Percentiles rank a stretch among this genome's conserved stretches.
Conservation (phyloP, 495 filamentous ascomycete genomes). For the Penicillium ucsense region DNA sequence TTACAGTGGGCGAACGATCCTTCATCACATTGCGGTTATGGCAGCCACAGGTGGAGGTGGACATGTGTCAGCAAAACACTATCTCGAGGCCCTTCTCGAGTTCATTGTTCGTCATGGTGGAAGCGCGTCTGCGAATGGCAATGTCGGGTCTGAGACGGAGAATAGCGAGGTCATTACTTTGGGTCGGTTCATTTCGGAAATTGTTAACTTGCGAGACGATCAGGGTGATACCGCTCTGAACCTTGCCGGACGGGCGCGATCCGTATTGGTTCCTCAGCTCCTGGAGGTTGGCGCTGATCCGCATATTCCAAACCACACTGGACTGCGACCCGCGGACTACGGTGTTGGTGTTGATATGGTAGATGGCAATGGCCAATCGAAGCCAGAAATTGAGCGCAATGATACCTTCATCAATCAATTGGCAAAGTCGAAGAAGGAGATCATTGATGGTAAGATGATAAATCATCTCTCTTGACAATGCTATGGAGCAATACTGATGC, state of each 20-base stretch:
- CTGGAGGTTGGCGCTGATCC: conserved; percentile 89
- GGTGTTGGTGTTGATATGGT: conserved; percentile 70
- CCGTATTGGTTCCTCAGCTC: conserved; percentile 86
- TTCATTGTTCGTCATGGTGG: conserved; percentile 84
- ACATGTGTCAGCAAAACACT: conserved; percentile 72
- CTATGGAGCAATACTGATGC: conserved; percentile 12
- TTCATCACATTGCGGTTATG: conserved; percentile 93
- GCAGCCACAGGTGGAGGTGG: conserved; percentile 86
- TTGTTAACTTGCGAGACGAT: conserved; percentile 88
- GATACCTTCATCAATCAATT: conserved; percentile 57
- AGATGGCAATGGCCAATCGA: conserved; percentile 33
- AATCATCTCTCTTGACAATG: not conserved
- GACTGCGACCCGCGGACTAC: conserved; percentile 80
- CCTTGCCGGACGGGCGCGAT: conserved; percentile 82
- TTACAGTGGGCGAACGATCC: conserved; percentile 76
- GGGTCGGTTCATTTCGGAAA: conserved; percentile 85
- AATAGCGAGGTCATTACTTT: conserved; percentile 61
- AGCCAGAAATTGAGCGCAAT: conserved; percentile 34
- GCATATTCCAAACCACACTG: conserved; percentile 77
- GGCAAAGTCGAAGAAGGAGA: conserved; percentile 38
- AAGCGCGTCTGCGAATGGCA: conserved; percentile 29
- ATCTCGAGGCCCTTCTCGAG: conserved; percentile 84
- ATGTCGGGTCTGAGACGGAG: conserved; percentile 18
- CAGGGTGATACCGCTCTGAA: conserved; percentile 92
- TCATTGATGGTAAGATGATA: conserved; percentile 28